These are phyloP conservation scores for Cryphonectria naterciae DNA, from an alignment of 2,329 filamentous ascomycete genomes.

Conservation along the genomic window DNA sequence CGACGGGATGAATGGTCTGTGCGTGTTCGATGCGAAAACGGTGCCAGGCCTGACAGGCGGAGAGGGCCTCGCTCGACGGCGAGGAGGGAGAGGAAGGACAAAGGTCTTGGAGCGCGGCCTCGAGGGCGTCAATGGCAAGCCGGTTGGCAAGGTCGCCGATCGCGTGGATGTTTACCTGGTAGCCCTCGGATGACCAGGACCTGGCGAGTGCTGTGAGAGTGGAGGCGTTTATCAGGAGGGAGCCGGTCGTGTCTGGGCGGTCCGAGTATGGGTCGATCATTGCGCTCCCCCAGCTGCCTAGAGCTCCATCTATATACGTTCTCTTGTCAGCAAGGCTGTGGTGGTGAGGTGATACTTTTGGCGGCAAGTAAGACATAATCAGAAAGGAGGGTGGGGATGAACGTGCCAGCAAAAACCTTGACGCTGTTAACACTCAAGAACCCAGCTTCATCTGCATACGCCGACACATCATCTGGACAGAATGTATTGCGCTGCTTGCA, in stretches of 20 bases:
- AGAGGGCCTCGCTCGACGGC: constrained; percentile 36
- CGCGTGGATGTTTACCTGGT: constrained; percentile 73
- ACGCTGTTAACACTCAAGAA: constrained; percentile 64
- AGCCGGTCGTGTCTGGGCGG: constrained; percentile 63
- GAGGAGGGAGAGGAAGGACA: constrained; percentile 45
- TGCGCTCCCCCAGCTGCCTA: constrained; percentile 73
- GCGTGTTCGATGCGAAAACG: constrained; percentile 73
- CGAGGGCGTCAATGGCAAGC: constrained; percentile 65
- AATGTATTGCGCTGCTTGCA: constrained; percentile 67
- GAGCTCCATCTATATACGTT: constrained; percentile 60
- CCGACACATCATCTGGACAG: constrained; percentile 57
- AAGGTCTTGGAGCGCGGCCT: constrained; percentile 55
- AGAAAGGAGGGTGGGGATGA: not conserved
- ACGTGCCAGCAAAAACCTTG: constrained; percentile 69
- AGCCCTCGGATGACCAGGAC: constrained; percentile 64
- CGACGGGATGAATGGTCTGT: constrained; percentile 69
- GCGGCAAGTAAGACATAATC: not conserved
- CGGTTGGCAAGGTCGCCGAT: constrained; percentile 73
- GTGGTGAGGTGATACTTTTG: not conserved
- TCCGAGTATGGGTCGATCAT: constrained; percentile 73
- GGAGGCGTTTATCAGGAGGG: constrained; percentile 68
- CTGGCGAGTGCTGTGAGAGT: constrained; percentile 57
- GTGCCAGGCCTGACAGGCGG: constrained; percentile 55
- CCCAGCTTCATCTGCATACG: constrained; percentile 49
- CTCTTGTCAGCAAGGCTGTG: constrained; percentile 26